Percentiles rank a stretch among this genome's conserved stretches.
Evolutionary conservation across 163 green algal genomes (phyloP).

Genomic region (Scenedesmus sp.): DNA sequence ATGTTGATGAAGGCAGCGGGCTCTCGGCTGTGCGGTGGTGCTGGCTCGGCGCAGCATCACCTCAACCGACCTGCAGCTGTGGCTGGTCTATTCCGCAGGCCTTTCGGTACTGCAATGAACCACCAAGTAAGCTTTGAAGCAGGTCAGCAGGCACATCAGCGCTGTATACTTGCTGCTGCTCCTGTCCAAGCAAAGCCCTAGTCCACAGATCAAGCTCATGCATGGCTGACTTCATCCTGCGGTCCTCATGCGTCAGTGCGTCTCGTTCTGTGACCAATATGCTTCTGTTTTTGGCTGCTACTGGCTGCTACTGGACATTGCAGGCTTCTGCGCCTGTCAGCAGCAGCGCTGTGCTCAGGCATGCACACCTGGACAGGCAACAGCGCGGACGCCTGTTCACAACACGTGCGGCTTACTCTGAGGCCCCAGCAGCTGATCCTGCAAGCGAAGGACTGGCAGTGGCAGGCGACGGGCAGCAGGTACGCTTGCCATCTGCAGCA

Average conservation of each 20-base stretch:
- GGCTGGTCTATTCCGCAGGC: neutral
- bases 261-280: too few relatives aligned
- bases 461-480: neutral
- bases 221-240: neutral
- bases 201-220: neutral
- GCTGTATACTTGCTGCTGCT: neutral
- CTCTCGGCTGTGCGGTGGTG: neutral
- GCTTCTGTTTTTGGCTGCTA: too few relatives aligned
- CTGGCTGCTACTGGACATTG: neutral
- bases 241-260: neutral
- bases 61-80: neutral
- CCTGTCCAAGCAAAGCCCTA: neutral
- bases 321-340: neutral
- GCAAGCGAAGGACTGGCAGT: neutral
- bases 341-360: neutral
- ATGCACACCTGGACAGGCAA: neutral
- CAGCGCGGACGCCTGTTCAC: neutral
- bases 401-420: neutral
- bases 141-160: neutral
- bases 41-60: neutral
- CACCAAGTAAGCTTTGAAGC: neutral
- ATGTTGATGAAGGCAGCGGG: neutral
- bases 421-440: neutral
- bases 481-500: neutral
- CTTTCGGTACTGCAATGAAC: neutral